phyloP scores from a whole-genome alignment of 495 filamentous ascomycete genomes.

The Saxophila tyrrhenica region DNA sequence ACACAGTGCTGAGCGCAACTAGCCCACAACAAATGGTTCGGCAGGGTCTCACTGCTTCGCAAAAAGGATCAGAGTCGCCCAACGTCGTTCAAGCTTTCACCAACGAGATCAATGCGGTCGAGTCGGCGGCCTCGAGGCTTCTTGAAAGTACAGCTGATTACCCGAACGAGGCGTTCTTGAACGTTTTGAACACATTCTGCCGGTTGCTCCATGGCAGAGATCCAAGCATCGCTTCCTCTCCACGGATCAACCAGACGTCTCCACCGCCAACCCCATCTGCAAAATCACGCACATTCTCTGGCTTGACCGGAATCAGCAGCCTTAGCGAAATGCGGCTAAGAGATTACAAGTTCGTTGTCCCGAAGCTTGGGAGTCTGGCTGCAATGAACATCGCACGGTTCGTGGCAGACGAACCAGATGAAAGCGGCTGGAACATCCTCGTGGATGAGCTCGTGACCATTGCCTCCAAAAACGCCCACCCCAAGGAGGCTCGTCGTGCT shows the following conservation, averaged over 20 bases:
- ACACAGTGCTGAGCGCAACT: slow-evolving; percentile 62
- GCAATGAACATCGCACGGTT: slow-evolving; percentile 69
- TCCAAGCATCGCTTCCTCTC: neutral
- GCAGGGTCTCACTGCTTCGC: neutral
- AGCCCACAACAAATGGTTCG: slow-evolving; percentile 16
- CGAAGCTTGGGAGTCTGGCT: slow-evolving; percentile 68
- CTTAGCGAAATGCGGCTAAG: slow-evolving; percentile 35
- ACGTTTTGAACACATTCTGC: slow-evolving; percentile 64
- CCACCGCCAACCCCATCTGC: slow-evolving; percentile 30
- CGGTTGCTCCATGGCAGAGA: slow-evolving; percentile 31
- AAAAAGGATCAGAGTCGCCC: slow-evolving; percentile 14
- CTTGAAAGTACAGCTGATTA: slow-evolving; percentile 86
- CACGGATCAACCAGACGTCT: neutral
- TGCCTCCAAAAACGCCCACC: slow-evolving; percentile 57
- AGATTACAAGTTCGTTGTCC: slow-evolving; percentile 66
- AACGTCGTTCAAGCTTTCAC: slow-evolving; percentile 48
- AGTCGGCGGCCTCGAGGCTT: slow-evolving; percentile 73
- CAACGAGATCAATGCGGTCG: slow-evolving; percentile 73
- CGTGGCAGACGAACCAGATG: slow-evolving; percentile 47
- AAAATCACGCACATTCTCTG: slow-evolving; percentile 32
- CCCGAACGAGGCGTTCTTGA: slow-evolving; percentile 67
- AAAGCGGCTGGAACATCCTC: slow-evolving; percentile 66
- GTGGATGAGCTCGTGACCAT: slow-evolving; percentile 54
- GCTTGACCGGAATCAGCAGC: slow-evolving; percentile 33
- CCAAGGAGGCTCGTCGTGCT: slow-evolving; percentile 59